Evolutionary conservation across 2,329 filamentous ascomycete genomes (phyloP).

Genomic region (Lachnellula subtilissima): DNA sequence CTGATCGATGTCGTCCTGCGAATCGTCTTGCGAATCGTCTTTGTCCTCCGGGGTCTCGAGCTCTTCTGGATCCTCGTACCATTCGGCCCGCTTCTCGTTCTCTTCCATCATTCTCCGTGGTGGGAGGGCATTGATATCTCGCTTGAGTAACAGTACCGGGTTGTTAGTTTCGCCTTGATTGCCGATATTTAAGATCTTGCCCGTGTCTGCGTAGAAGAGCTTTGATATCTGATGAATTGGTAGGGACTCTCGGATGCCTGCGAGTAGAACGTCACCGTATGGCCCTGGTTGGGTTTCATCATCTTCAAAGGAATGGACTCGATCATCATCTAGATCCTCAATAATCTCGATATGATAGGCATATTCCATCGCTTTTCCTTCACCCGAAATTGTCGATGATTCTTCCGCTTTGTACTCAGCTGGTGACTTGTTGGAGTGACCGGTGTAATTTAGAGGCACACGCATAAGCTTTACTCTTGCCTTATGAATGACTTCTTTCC

Average conservation of each 20-base stretch:
- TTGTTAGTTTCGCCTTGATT: slow-evolving; percentile 61
- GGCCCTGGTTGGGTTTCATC: slow-evolving; percentile 45
- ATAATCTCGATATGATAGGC: slow-evolving; percentile 65
- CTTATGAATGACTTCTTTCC: slow-evolving; percentile 97
- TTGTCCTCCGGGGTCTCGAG: slow-evolving; percentile 1
- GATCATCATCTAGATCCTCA: slow-evolving; percentile 66
- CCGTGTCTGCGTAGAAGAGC: slow-evolving; percentile 73
- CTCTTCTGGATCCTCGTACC: slow-evolving; percentile 15
- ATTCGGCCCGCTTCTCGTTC: slow-evolving; percentile 20
- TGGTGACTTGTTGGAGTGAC: slow-evolving; percentile 3
- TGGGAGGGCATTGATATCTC: slow-evolving; percentile 61
- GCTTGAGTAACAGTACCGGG: slow-evolving; percentile 62
- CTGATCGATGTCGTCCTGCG: slow-evolving; percentile 31
- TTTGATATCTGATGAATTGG: slow-evolving; percentile 71
- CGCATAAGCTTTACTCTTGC: slow-evolving; percentile 67
- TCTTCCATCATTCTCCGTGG: slow-evolving; percentile 60
- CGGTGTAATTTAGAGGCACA: slow-evolving; percentile 19
- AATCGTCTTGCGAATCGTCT: slow-evolving; percentile 20
- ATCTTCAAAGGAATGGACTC: slow-evolving; percentile 63
- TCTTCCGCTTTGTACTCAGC: slow-evolving; percentile 36
- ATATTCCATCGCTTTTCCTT: slow-evolving; percentile 46
- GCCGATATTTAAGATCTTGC: slow-evolving; percentile 68
- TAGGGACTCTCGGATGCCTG: slow-evolving; percentile 62
- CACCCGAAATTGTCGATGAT: slow-evolving; percentile 19
- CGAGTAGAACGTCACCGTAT: slow-evolving; percentile 56